Evolutionary conservation across 192 early-diverging fungal genomes (phyloP).

Genomic region (Cetraspora pellucida): DNA sequence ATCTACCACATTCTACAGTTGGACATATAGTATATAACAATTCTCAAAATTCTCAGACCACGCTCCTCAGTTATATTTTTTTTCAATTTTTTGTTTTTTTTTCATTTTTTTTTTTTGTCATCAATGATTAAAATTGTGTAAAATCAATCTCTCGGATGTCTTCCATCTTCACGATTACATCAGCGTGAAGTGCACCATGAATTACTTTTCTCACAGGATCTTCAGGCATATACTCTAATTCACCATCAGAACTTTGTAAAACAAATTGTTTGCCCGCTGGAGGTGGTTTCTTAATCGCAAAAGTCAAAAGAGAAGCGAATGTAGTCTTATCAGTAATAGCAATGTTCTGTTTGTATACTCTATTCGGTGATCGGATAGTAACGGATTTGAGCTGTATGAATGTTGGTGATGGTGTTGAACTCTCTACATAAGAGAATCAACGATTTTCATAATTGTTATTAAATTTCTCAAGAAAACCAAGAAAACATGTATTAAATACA

Average conservation of each 20-base stretch:
- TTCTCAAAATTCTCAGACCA: too few relatives aligned
- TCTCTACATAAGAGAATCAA: background rate
- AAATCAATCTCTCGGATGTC: slow-evolving; percentile 33
- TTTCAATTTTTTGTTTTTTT: too few relatives aligned
- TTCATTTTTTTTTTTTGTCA: too few relatives aligned
- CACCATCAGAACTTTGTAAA: slow-evolving; percentile 29
- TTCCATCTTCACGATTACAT: slow-evolving; percentile 29
- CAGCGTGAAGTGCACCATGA: slow-evolving; percentile 17
- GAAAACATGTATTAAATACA: background rate
- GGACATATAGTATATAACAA: too few relatives aligned
- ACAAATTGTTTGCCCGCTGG: slow-evolving; percentile 33
- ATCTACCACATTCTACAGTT: too few relatives aligned
- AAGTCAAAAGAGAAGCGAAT: slow-evolving; percentile 20
- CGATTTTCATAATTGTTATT: too few relatives aligned
- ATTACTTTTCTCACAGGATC: slow-evolving; percentile 31
- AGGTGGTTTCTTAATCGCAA: slow-evolving; percentile 28
- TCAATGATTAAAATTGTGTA: slow-evolving; percentile 16
- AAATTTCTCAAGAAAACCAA: too few relatives aligned
- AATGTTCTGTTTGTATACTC: slow-evolving; percentile 26
- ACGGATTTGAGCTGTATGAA: slow-evolving; percentile 29
- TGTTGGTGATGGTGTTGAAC: slow-evolving; percentile 21
- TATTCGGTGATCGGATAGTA: slow-evolving; percentile 29
- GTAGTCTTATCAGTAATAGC: slow-evolving; percentile 31
- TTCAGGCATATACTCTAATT: slow-evolving; percentile 35
- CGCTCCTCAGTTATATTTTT: too few relatives aligned